Evolutionary conservation across 352 stramenopile genomes (phyloP).

Genomic region (Phytophthora pini): DNA sequence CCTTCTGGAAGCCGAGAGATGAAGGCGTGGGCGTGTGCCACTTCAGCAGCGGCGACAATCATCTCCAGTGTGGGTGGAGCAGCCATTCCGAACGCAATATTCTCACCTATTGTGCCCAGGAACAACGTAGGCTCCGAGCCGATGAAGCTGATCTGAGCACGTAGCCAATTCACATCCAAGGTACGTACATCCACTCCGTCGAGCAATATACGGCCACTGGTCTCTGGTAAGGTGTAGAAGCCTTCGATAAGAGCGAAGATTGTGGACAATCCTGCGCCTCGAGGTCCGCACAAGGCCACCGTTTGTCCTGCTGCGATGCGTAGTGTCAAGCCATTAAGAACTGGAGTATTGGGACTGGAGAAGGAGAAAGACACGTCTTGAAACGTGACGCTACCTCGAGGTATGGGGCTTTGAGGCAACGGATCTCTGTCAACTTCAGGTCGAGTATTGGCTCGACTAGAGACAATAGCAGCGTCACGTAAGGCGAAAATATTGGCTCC

Average conservation of each 20-base stretch:
- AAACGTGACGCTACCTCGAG: conserved; percentile 47
- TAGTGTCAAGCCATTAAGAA: conserved; percentile 32
- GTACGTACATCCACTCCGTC: conserved; percentile 77
- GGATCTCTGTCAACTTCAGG: conserved; percentile 23
- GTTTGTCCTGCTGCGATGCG: conserved; percentile 40
- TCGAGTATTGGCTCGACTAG: background rate
- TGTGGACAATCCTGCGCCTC: conserved; percentile 57
- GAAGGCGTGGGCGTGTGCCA: conserved; percentile 95
- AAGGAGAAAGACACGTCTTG: conserved; percentile 54
- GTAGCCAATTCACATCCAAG: conserved; percentile 71
- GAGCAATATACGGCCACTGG: conserved; percentile 63
- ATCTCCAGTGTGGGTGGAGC: conserved; percentile 59
- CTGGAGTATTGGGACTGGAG: conserved; percentile 24
- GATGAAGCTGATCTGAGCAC: conserved; percentile 66
- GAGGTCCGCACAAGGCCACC: conserved; percentile 38
- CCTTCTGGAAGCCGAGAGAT: conserved; percentile 91
- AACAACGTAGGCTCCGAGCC: conserved; percentile 63
- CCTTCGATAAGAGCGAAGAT: conserved; percentile 64
- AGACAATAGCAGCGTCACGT: conserved; percentile 31
- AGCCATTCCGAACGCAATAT: conserved; percentile 68
- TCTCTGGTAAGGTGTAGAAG: conserved; percentile 66
- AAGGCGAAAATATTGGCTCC: conserved; percentile 37
- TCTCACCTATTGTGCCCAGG: conserved; percentile 67
- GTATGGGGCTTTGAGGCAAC: conserved; percentile 23
- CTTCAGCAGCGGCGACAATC: conserved; percentile 86